These are phyloP conservation scores for Hydnomerulius pinastri DNA, from an alignment of 768 basidiomycete genomes.

Conservation along the genomic window DNA sequence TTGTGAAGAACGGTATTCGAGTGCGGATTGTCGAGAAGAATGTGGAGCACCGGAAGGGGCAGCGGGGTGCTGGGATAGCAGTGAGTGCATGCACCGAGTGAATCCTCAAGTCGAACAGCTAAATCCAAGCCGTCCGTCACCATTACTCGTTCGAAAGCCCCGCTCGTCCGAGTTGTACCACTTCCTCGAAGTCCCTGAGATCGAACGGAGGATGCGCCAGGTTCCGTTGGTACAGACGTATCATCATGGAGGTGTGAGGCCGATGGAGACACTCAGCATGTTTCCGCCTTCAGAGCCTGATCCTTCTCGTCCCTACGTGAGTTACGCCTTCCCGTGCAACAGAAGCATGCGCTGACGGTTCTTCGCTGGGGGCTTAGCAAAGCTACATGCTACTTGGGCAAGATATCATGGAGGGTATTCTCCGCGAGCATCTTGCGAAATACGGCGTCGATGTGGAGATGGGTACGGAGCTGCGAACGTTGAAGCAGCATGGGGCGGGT, in stretches of 20 bases:
- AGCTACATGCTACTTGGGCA: slow-evolving; percentile 6
- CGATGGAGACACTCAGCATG: neutral
- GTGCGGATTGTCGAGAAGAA: slow-evolving; percentile 25
- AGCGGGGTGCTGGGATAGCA: slow-evolving; percentile 3
- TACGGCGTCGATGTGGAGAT: slow-evolving; percentile 32
- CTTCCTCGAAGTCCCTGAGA: slow-evolving; percentile 25
- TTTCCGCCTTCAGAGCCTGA: neutral
- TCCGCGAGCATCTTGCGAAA: slow-evolving; percentile 36
- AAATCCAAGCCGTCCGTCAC: neutral
- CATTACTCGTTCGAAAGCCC: slow-evolving; percentile 21
- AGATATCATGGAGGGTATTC: slow-evolving; percentile 33
- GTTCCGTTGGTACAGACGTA: neutral
- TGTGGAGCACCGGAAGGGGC: slow-evolving; percentile 1
- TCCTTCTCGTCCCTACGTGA: slow-evolving; percentile 2
- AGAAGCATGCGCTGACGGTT: no score
- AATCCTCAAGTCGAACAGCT: neutral
- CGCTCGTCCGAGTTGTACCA: slow-evolving; percentile 31
- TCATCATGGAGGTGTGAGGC: neutral
- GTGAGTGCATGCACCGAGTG: neutral
- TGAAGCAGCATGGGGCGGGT: slow-evolving; percentile 34
- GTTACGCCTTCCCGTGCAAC: neutral
- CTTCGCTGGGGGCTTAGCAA: no score
- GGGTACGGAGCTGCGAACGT: slow-evolving; percentile 32
- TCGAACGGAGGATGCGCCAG: neutral
- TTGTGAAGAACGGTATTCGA: slow-evolving; percentile 23